Evolutionary conservation across 441 rosid genomes (phyloP).

Genomic region (Codiaeum variegatum): DNA sequence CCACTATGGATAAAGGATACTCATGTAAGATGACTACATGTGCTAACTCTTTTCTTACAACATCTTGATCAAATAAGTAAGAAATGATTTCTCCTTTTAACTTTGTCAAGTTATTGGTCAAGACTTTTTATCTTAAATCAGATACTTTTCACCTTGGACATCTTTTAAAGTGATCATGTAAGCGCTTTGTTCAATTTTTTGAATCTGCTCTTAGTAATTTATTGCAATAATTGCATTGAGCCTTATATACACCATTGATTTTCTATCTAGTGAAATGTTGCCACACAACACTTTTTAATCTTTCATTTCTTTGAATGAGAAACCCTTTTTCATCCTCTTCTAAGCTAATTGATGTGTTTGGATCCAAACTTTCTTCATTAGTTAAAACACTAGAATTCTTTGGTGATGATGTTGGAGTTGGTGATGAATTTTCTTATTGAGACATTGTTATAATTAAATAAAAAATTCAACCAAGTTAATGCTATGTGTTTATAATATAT

Average conservation of each 20-base stretch:
- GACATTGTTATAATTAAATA: too few species aligned
- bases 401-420: too few species aligned
- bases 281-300: not conserved
- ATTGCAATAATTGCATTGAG: too few species aligned
- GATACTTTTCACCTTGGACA: not conserved
- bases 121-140: not conserved
- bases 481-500: too few species aligned
- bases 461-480: too few species aligned
- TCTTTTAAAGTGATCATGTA: not conserved
- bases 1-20: not conserved
- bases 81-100: not conserved
- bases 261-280: not conserved
- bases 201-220: not conserved
- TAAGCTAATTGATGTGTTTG: too few species aligned
- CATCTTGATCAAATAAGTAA: not conserved
- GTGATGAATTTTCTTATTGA: too few species aligned
- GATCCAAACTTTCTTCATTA: too few species aligned
- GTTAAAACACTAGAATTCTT: too few species aligned
- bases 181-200: not conserved
- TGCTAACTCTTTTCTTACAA: not conserved
- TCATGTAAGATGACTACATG: constrained; percentile 4
- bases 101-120: not conserved
- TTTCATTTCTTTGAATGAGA: too few species aligned
- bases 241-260: not conserved
- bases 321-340: too few species aligned